phyloP scores from a whole-genome alignment of 2,329 filamentous ascomycete species.

The Huntiella decipiens region DNA sequence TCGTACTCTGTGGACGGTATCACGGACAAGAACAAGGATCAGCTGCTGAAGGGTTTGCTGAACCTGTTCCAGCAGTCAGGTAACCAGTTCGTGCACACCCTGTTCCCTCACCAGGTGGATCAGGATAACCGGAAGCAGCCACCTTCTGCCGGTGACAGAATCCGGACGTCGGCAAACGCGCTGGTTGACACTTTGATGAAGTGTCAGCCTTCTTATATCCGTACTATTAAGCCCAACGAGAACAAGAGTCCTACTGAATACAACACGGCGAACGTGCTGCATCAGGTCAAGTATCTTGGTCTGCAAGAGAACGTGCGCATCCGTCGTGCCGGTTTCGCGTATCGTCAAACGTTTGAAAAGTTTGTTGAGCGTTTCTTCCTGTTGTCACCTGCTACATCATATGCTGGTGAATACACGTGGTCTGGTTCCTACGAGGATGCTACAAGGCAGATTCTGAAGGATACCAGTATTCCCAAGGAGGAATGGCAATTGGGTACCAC shows the following conservation, averaged over 20 bases:
- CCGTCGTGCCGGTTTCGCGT: constrained; percentile 86
- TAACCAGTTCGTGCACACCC: constrained; percentile 67
- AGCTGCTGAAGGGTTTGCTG: constrained; percentile 80
- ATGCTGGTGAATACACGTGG: constrained; percentile 96
- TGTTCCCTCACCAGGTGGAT: constrained; percentile 88
- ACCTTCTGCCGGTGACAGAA: constrained; percentile 89
- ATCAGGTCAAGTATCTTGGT: constrained; percentile 98
- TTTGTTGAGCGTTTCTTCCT: constrained; percentile 96
- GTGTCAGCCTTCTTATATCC: constrained; percentile 90
- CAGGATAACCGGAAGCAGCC: constrained; percentile 89
- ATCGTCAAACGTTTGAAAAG: constrained; percentile 92
- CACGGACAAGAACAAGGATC: constrained; percentile 99
- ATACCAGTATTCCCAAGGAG: constrained; percentile 84
- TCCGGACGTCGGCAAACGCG: constrained; percentile 84
- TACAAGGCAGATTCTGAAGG: constrained; percentile 81
- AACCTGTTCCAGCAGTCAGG: constrained; percentile 68
- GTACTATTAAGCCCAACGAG: constrained; percentile 98
- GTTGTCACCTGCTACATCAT: constrained; percentile 81
- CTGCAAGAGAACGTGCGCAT: constrained; percentile 99
- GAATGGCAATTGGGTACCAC: constrained; percentile 95
- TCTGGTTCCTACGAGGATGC: constrained; percentile 72
- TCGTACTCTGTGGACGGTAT: constrained; percentile 88
- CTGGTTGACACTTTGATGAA: constrained; percentile 93
- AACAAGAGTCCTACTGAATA: constrained; percentile 94
- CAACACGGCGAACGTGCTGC: constrained; percentile 76